Conservation (phyloP, 2,329 filamentous ascomycete species). For the Trichoderma brevicompactum region DNA sequence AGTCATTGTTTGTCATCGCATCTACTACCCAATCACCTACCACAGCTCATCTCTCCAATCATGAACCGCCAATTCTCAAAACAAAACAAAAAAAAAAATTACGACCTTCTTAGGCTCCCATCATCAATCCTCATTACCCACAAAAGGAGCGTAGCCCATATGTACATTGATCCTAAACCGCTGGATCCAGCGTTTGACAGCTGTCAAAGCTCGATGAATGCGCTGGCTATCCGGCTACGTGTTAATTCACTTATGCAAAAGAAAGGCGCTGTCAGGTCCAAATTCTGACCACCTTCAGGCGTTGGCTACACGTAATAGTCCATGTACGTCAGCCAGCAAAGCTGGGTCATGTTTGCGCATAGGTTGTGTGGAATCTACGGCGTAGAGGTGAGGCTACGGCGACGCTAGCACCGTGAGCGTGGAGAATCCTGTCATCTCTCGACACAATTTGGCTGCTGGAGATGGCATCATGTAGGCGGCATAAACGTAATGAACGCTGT, state of each 20-base stretch:
- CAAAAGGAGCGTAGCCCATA: neutral
- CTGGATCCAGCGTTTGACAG: neutral
- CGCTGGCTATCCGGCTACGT: constrained; percentile 14
- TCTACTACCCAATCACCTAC: neutral
- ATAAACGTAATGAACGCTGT: neutral
- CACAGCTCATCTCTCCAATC: neutral
- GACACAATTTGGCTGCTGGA: neutral
- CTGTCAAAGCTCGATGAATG: neutral
- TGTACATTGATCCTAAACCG: neutral
- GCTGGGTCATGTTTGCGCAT: neutral
- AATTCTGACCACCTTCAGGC: constrained; percentile 20
- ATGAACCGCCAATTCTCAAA: neutral
- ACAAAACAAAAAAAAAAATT: neutral
- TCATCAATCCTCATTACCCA: neutral
- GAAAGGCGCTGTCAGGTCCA: constrained; percentile 5
- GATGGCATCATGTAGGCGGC: neutral
- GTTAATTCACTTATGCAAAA: constrained; percentile 6
- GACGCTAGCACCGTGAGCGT: neutral
- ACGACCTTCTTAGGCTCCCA: neutral
- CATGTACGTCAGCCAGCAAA: constrained; percentile 12
- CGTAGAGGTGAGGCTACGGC: neutral
- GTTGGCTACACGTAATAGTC: neutral
- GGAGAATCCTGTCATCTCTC: neutral
- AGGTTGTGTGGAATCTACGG: neutral
- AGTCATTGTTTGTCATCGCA: neutral